A percentile compares a stretch with the other conserved stretches of the same genome.
These are phyloP conservation scores for Ophiocordyceps camponoti-floridani DNA, from an alignment of 2,329 filamentous ascomycete species.

Conservation along the genomic window DNA sequence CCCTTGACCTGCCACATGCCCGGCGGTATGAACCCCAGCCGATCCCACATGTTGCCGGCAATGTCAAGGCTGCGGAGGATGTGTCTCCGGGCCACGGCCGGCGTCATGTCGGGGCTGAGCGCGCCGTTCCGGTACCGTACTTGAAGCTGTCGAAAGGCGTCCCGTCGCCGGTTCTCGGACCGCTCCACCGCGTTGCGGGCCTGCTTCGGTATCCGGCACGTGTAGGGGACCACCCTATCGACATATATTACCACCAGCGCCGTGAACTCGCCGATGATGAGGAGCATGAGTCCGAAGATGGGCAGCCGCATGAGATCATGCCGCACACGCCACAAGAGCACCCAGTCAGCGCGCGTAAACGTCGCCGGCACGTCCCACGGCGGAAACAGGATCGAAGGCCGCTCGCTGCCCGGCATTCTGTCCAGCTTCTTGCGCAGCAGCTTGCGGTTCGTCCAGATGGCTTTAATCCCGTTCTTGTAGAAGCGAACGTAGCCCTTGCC, in stretches of 20 bases:
- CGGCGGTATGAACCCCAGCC: slow-evolving; percentile 26
- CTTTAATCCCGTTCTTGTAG: slow-evolving; percentile 72
- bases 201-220: slow-evolving; percentile 70
- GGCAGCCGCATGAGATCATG: slow-evolving; percentile 66
- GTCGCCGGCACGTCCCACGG: slow-evolving; percentile 15
- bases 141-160: slow-evolving; percentile 27
- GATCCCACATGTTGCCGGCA: slow-evolving; percentile 30
- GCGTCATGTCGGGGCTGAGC: slow-evolving; percentile 13
- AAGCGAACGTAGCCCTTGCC: slow-evolving; percentile 67
- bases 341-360: slow-evolving; percentile 47
- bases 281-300: slow-evolving; percentile 55
- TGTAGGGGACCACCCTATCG: slow-evolving; percentile 53
- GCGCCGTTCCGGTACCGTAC: slow-evolving; percentile 15
- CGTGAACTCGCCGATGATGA: slow-evolving; percentile 74
- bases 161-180: slow-evolving; percentile 31
- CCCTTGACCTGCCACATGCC: slow-evolving; percentile 36
- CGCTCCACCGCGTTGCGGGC: slow-evolving; percentile 36
- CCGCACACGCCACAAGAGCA: slow-evolving; percentile 47
- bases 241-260: slow-evolving; percentile 61
- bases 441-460: slow-evolving; percentile 50
- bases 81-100: slow-evolving; percentile 14
- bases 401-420: slow-evolving; percentile 34
- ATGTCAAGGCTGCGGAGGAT: slow-evolving; percentile 25
- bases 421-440: slow-evolving; percentile 26
- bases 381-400: slow-evolving; percentile 18